A percentile compares a stretch with the other conserved stretches of the same genome.
Conservation (phyloP, 768 basidiomycete genomes). For the Suillus tomentosus region DNA sequence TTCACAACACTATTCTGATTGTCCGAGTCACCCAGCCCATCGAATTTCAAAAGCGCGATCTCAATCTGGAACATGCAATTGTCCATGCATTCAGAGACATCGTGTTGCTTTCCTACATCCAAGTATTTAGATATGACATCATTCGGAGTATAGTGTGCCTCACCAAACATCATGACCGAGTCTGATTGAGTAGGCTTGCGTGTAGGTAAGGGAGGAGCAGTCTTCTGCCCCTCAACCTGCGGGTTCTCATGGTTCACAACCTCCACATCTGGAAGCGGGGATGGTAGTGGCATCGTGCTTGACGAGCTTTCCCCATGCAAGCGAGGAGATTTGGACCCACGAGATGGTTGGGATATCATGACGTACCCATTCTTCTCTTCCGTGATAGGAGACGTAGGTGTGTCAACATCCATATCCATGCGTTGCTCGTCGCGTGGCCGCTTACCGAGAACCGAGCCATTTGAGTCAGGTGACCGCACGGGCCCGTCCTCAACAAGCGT, state of each 20-base stretch:
- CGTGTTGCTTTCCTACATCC: conserved; percentile 84
- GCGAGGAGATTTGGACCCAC: conserved; percentile 39
- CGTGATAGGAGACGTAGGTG: conserved; percentile 31
- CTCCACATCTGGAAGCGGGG: conserved; percentile 32
- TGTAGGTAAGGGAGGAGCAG: conserved; percentile 60
- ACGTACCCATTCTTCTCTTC: conserved; percentile 48
- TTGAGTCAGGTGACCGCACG: conserved; percentile 39
- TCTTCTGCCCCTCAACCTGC: conserved; percentile 31
- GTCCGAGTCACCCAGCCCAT: conserved; percentile 39
- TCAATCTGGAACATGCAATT: conserved; percentile 99
- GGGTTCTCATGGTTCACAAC: conserved; percentile 28
- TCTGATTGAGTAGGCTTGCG: conserved; percentile 57
- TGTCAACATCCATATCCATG: conserved; percentile 56
- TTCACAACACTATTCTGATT: conserved; percentile 83
- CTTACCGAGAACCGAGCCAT: conserved; percentile 68
- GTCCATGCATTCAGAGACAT: conserved; percentile 98
- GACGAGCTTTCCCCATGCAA: conserved; percentile 31
- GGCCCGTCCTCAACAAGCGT: conserved; percentile 81
- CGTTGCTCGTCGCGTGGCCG: conserved; percentile 53
- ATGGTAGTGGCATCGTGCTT: conserved; percentile 28
- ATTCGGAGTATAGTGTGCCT: conserved; percentile 21
- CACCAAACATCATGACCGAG: conserved; percentile 91
- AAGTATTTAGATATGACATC: conserved; percentile 11
- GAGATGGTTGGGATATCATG: conserved; percentile 39
- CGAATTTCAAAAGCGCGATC: conserved; percentile 81